Base-by-base conservation (phyloP, 768 basidiomycete species). In the Sporobolomyces roseus region DNA sequence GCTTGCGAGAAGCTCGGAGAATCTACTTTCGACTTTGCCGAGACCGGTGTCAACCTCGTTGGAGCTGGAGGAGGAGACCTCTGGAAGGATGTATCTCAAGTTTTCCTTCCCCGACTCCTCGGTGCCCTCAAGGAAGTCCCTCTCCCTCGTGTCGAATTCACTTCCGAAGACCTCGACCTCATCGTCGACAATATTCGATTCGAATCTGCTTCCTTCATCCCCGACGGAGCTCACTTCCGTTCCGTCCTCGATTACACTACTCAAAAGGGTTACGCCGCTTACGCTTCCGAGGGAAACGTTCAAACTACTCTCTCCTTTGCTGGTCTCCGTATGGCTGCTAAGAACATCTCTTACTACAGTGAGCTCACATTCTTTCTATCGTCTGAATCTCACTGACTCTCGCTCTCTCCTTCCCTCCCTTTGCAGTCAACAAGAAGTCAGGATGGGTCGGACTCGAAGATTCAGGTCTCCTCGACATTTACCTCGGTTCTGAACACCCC, bases 131-230 rank as follows among this genome's bases (percentile, higher is more conserved):
- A 81, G 77, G 76, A 79, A 66, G 78, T 81, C 54, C 80, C 80
- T 13, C 67, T 80, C 1, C 80, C 80, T 2, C 66, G 80, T 19
- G 73, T 79, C 70, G 80, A 80, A 72, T 81, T 75, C 77, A 79
- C 80, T 65, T 77, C 76, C 4, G 78, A 77, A 48, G 77, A 79
- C 46, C 70, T 79, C 53, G 78, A 79, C 67, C 74, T 79, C 46
- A 76, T 79, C 61, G 75, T 80, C 52, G 79, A 79, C 64, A 78
- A 80, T 74, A 70, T 80, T 65, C 71, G 70, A 35, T 76, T 81
- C 74, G 77, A 79, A 68, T 78, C 79, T 7, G 78, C 76, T 3
- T 78, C 77, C 4, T 81, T 81, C 77, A 77, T 81, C 64, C 80
- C 80, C 54, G 78, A 80, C 68, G 77, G 77, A 10, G 78, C 80